Base-by-base conservation (phyloP, 192 early-diverging fungal species). In the Coemansia sp. region DNA sequence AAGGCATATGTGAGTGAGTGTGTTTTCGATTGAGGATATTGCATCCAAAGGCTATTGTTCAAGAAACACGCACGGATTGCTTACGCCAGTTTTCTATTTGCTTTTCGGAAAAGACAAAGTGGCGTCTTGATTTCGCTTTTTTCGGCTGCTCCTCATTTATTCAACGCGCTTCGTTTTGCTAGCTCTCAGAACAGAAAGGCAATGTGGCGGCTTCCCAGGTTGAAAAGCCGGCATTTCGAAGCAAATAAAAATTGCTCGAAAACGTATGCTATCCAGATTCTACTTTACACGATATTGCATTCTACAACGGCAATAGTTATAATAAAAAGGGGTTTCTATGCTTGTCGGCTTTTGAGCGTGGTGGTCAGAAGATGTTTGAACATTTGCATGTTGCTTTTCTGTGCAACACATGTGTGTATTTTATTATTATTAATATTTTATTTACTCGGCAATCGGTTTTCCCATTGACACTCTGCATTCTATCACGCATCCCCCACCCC, bases 401-500 rank as follows among this genome's bases (percentile, higher is more conserved):
- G 42, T 45, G 17, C 12, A 16, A 45, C 17, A 16, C 42, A 16
- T 16, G 17, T 45, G 42, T 16, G 42, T 45, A 45, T 12, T 5
- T 16, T 45, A 12, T 45, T 45, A 8, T 45, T 45, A 3, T 0
- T 12, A 5, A 16, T 45, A 12, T 45, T 16, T 45, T 45, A n/a
- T n/a, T 45, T 45, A 45, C 42, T 45, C 42, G 14, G 12, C 42
- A 45, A 16, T 12, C 3, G 14, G 14, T 12, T 45, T 45, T 45
- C 17, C 22, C 42, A 0, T 45, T 8, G 42, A 3, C 42, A 45
- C 17, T 16, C 42, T 45, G 42, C 42, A 45, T 45, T 12, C 17
- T 45, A 12, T 45, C 42, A 45, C 42, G 42, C 42, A 45, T 45
- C 42, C 55, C 55, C 55, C 10, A 30, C 18, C 55, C 55, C 30